Evolutionary conservation across 306 rosid genomes (phyloP).

Genomic region (Rosa multiflora): DNA sequence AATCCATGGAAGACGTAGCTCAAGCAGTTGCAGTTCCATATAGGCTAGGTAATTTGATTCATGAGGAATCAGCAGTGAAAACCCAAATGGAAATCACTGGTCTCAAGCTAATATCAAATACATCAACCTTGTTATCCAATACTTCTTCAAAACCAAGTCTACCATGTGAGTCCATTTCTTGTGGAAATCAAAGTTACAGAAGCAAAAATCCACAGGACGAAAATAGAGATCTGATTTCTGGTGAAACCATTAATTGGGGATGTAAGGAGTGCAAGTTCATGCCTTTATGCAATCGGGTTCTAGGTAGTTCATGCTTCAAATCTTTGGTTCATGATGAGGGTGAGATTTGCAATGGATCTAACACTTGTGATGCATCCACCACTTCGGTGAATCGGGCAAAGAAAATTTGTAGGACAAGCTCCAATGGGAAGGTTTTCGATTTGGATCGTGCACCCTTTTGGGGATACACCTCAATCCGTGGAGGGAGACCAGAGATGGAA

Average conservation of each 20-base stretch:
- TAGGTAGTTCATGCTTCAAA: conserved; percentile 27
- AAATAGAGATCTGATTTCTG: conserved; percentile 40
- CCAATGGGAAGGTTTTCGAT: conserved; percentile 28
- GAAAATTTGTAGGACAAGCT: conserved; percentile 35
- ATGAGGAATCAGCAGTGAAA: conserved; percentile 55
- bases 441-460: conserved; percentile 48
- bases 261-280: conserved; percentile 32
- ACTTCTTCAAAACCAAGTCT: conserved; percentile 32
- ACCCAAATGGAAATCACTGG: conserved; percentile 64
- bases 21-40: conserved; percentile 62
- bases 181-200: conserved; percentile 35
- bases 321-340: conserved; percentile 28
- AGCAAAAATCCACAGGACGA: conserved; percentile 31
- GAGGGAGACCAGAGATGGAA: conserved; percentile 81
- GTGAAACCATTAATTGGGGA: conserved; percentile 23
- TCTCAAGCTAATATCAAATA: conserved; percentile 59
- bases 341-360: conserved; percentile 38
- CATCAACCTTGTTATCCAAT: conserved; percentile 51
- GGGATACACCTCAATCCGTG: conserved; percentile 65
- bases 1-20: conserved; percentile 61
- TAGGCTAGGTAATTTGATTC: conserved; percentile 57
- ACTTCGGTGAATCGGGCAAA: conserved; percentile 34
- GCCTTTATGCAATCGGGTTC: background rate
- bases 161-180: conserved; percentile 37
- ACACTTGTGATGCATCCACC: conserved; percentile 44